Evolutionary conservation across 257 asterid species (phyloP).

Genomic region (Ajuga chamaepitys): DNA sequence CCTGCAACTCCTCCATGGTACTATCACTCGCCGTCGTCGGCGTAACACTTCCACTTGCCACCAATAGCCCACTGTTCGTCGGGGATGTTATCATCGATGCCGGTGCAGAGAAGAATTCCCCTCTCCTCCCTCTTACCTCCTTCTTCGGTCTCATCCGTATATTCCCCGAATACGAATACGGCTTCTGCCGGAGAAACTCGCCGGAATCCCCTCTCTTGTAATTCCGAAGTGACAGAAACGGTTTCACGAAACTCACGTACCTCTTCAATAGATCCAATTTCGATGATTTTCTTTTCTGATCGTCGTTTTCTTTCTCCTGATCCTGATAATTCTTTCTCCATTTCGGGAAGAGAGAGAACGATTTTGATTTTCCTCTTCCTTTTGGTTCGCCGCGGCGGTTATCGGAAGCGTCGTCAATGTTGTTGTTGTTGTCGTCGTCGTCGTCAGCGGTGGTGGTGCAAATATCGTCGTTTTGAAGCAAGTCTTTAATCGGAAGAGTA

Average conservation of each 20-base stretch:
- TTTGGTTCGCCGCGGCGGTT: slow-evolving; percentile 11
- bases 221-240: slow-evolving; percentile 34
- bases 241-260: slow-evolving; percentile 57
- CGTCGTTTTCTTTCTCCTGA: slow-evolving; percentile 17
- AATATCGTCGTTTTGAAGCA: background rate
- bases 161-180: slow-evolving; percentile 62
- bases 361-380: slow-evolving; percentile 41
- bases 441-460: background rate
- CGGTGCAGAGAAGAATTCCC: slow-evolving; percentile 71
- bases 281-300: slow-evolving; percentile 31
- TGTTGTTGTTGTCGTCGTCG: background rate
- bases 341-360: slow-evolving; percentile 55
- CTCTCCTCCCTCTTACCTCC: slow-evolving; percentile 38
- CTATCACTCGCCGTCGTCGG: slow-evolving; percentile 39
- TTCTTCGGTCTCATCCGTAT: slow-evolving; percentile 38
- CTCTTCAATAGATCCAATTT: slow-evolving; percentile 52
- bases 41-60: slow-evolving; percentile 37
- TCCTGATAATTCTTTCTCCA: slow-evolving; percentile 28
- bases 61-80: slow-evolving; percentile 69
- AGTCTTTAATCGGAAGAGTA: slow-evolving; percentile 48
- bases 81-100: slow-evolving; percentile 74
- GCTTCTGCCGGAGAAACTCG: slow-evolving; percentile 24
- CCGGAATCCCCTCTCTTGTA: slow-evolving; percentile 15
- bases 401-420: background rate
- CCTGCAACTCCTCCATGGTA: slow-evolving; percentile 87